Evolutionary conservation across 2,329 filamentous ascomycete genomes (phyloP).

Genomic region (Mycocentrospora acerina): DNA sequence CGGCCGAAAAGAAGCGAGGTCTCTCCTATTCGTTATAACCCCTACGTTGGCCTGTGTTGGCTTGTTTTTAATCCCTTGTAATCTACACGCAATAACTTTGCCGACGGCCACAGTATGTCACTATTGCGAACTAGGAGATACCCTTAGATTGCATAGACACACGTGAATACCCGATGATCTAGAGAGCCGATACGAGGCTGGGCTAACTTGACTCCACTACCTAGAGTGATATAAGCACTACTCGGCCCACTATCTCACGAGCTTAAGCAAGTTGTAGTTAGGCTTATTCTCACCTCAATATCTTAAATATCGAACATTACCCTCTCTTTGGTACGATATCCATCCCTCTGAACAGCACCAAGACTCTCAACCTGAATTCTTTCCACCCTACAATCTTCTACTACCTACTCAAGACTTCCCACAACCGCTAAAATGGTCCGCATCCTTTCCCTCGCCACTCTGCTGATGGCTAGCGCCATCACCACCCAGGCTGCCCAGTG

Average conservation of each 20-base stretch:
- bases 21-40: constrained; percentile 3
- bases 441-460: constrained; percentile 5
- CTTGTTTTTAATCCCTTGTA: constrained; percentile 2
- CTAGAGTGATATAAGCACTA: constrained; percentile 4
- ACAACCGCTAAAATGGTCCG: constrained; percentile 7
- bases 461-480: constrained; percentile 9
- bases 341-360: constrained; percentile 1
- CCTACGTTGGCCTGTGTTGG: constrained; percentile 2
- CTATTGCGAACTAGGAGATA: constrained; percentile 3
- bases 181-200: constrained; percentile 2
- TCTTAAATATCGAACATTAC: constrained; percentile 4
- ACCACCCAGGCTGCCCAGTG: constrained; percentile 5
- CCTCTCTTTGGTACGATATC: constrained; percentile 4
- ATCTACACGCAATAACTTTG: constrained; percentile 1
- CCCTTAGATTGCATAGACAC: constrained; percentile 1
- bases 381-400: constrained; percentile 5
- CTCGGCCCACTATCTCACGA: constrained; percentile 4
- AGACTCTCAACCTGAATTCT: constrained; percentile 4
- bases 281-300: constrained; percentile 5
- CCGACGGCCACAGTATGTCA: constrained; percentile 1
- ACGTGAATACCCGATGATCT: constrained; percentile 1
- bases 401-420: constrained; percentile 4
- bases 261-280: constrained; percentile 4
- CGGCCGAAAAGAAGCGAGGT: constrained; percentile 3
- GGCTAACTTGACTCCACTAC: constrained; percentile 4